These are phyloP conservation scores for Hypholoma sublateritium DNA, from an alignment of 768 basidiomycete species.

Conservation along the genomic window DNA sequence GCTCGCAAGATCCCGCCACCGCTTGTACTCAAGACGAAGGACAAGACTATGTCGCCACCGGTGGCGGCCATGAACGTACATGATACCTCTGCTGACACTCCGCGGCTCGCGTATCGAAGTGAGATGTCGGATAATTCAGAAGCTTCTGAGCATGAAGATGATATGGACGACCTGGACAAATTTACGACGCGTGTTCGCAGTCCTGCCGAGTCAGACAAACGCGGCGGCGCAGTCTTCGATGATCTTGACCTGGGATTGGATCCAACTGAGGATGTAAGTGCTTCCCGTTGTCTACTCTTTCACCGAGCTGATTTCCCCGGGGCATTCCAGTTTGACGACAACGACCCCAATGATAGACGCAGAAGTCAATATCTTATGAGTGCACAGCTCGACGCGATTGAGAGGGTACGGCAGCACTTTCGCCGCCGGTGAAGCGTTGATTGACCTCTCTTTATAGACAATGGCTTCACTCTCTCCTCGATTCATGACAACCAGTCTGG, in stretches of 20 bases:
- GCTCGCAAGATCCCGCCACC: constrained; percentile 58
- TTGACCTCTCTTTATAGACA: constrained; percentile 36
- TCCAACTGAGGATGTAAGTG: constrained; percentile 42
- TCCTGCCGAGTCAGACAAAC: constrained; percentile 42
- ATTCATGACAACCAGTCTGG: constrained; percentile 39
- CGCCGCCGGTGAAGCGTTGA: neutral
- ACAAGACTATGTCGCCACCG: constrained; percentile 6
- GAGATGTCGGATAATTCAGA: constrained; percentile 20
- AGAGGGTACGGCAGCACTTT: constrained; percentile 43
- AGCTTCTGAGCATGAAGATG: constrained; percentile 13
- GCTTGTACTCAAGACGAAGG: constrained; percentile 46
- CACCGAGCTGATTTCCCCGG: constrained; percentile 10
- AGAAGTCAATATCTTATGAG: constrained; percentile 76
- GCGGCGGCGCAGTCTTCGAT: constrained; percentile 50
- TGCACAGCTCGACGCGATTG: constrained; percentile 77
- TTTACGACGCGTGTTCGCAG: constrained; percentile 29
- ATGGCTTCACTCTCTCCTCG: constrained; percentile 70
- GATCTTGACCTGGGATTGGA: constrained; percentile 52
- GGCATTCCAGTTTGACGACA: constrained; percentile 57
- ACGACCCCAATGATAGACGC: constrained; percentile 73
- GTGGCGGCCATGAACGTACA: neutral
- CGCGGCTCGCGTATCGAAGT: constrained; percentile 47
- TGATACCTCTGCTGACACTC: constrained; percentile 25
- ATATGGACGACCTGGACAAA: constrained; percentile 40
- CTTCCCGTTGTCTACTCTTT: neutral